Percentiles rank a stretch among this genome's conserved stretches.
Evolutionary conservation across 2,329 filamentous ascomycete genomes (phyloP).

Genomic region (Colletotrichum sp.): DNA sequence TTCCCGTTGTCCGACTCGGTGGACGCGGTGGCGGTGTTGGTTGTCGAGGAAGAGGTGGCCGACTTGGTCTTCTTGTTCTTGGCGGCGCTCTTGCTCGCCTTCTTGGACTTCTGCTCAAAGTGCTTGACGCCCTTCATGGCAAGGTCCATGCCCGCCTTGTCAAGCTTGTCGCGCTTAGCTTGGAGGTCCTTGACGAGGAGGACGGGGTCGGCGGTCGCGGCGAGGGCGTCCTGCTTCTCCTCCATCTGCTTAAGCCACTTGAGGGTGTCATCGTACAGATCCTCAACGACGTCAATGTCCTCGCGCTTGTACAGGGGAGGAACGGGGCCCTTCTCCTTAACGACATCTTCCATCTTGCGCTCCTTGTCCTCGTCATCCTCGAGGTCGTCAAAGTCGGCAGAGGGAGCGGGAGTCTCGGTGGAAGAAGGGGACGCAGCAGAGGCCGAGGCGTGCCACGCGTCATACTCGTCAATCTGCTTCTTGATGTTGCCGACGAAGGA

Average conservation of each 20-base stretch:
- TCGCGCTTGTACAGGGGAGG: constrained; percentile 74
- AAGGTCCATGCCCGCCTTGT: constrained; percentile 72
- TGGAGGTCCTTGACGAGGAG: constrained; percentile 76
- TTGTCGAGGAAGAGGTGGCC: constrained; percentile 45
- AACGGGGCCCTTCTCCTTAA: constrained; percentile 54
- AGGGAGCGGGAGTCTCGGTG: constrained; percentile 45
- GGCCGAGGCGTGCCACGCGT: constrained; percentile 61
- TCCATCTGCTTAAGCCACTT: constrained; percentile 80
- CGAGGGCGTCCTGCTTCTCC: constrained; percentile 72
- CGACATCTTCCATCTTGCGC: constrained; percentile 47
- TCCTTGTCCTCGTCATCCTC: constrained; percentile 69
- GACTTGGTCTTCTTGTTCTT: constrained; percentile 47
- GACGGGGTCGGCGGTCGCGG: constrained; percentile 74
- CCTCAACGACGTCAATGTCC: constrained; percentile 71
- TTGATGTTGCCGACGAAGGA: constrained; percentile 74
- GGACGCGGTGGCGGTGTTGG: constrained; percentile 32
- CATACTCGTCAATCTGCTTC: constrained; percentile 71
- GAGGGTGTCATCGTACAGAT: constrained; percentile 64
- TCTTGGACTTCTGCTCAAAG: constrained; percentile 53
- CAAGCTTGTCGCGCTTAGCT: constrained; percentile 71
- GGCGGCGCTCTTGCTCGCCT: constrained; percentile 40
- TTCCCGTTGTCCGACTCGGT: constrained; percentile 34
- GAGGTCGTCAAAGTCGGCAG: constrained; percentile 72
- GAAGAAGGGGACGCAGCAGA: constrained; percentile 51
- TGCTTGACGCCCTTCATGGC: constrained; percentile 71